Base-by-base conservation (phyloP, 257 asterid species). In the Rauvolfia tetraphylla region DNA sequence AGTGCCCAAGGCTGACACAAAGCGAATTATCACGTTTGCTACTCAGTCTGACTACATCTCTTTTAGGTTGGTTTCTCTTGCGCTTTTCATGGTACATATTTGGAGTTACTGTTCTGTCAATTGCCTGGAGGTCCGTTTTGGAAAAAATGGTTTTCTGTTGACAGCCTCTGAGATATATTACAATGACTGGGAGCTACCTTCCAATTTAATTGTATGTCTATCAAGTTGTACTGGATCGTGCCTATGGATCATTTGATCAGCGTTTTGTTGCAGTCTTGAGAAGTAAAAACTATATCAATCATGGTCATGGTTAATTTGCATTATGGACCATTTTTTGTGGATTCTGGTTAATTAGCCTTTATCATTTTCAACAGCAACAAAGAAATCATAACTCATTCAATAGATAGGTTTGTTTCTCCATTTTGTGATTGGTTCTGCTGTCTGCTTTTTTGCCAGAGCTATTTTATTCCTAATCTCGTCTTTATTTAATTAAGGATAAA, bases 1-100 rank as follows among this genome's bases (percentile, higher is more conserved):
- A n/a, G 92, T 91, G 23, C 97, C 99, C 72, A 95, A 95, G 84
- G 90, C 96, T 14, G 97, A 95, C 78, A 87, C 99, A 3, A 95
- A 92, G 63, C 96, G 94, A 20, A 90, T 95, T 20, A 65, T 95
- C 80, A 91, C 99, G 49, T 92, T 90, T 59, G 98, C 98, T 7
- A 89, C 86, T 80, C 89, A 85, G 76, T 88, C 96, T 0, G 99
- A 92, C 78, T 87, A 86, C 71, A 86, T 95, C 69, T 95, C 99
- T 11, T 95, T 95, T 92, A 95, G 99, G 99, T 95, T 71, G 36
- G 88, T 74, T 58, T 78, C 20, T 58, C 27, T 65, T 65, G 71
- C 33, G 27, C 71, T 4, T 65, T 36, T 10, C 34, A 14, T 34
- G 29, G 0, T 65, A 33, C 18, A 6, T 9, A 57, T 36, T 31